These are phyloP conservation scores for Pichia phayaonensis DNA, from an alignment of 805 yeast species.

Conservation along the genomic window DNA sequence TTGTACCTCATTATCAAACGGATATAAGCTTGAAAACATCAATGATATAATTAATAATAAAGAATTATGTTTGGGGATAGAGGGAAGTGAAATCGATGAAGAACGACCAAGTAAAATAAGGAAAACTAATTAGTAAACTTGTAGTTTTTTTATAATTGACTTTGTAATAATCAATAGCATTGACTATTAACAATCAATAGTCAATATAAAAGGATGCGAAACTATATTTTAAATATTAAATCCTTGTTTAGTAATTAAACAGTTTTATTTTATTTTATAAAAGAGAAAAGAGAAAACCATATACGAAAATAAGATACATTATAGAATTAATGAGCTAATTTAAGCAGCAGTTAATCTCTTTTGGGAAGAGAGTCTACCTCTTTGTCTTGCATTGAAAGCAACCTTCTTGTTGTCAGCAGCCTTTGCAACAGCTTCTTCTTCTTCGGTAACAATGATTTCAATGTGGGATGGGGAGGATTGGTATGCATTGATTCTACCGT, in stretches of 20 bases:
- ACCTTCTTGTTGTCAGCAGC: constrained; percentile 47
- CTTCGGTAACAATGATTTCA: constrained; percentile 94
- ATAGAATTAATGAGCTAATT: constrained; percentile 5
- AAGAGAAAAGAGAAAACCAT: constrained; percentile 11
- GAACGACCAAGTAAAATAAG: background rate
- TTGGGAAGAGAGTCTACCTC: constrained; percentile 83
- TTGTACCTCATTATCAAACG: background rate
- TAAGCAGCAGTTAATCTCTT: constrained; percentile 72
- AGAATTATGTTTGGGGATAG: background rate
- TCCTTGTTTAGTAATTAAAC: constrained; percentile 7
- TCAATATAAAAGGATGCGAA: background rate
- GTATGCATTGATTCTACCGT: constrained; percentile 99
- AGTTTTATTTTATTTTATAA: constrained; percentile 5
- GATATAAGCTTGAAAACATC: constrained; percentile 3
- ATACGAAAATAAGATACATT: constrained; percentile 1
- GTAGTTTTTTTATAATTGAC: background rate
- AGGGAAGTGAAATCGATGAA: background rate
- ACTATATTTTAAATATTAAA: background rate
- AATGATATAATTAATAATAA: background rate
- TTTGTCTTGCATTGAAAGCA: constrained; percentile 85
- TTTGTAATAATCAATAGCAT: background rate
- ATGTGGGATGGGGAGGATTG: constrained; percentile 98
- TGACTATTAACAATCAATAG: background rate
- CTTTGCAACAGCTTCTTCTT: constrained; percentile 88
- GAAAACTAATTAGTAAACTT: background rate